Evolutionary conservation across 1,284 basidiomycete genomes (phyloP).

Genomic region (Naganishia sp.): DNA sequence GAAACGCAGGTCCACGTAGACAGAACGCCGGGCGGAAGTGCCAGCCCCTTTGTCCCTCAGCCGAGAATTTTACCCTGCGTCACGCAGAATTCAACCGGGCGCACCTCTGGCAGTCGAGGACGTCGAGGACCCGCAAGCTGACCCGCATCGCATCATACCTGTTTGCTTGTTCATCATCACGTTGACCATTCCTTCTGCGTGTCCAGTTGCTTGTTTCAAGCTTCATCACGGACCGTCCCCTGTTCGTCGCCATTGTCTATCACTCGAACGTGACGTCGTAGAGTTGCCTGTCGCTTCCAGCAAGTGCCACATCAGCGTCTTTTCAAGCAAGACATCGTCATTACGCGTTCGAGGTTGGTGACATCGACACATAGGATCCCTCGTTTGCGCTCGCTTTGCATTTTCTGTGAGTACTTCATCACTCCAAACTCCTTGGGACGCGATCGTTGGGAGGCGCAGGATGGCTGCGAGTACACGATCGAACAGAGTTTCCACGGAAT

Average conservation of each 20-base stretch:
- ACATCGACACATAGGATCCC: neutral
- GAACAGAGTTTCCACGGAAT: neutral
- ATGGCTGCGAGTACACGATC: constrained; percentile 3
- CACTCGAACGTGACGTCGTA: neutral
- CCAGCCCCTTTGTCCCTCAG: constrained; percentile 10
- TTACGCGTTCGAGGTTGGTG: constrained; percentile 15
- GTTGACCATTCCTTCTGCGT: neutral
- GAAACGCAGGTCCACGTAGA: constrained; percentile 21
- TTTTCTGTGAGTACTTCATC: constrained; percentile 13
- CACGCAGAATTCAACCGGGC: neutral
- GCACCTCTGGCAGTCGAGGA: constrained; percentile 1
- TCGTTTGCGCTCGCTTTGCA: neutral
- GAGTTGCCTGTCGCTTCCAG: neutral
- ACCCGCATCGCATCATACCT: neutral
- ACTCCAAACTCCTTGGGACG: neutral
- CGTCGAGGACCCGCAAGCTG: neutral
- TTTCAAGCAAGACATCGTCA: constrained; percentile 7
- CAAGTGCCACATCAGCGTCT: constrained; percentile 3
- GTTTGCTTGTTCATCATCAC: neutral
- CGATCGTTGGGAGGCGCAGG: neutral
- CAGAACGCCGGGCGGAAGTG: neutral
- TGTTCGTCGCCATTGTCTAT: constrained; percentile 2
- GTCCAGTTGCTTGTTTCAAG: neutral
- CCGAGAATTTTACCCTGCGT: constrained; percentile 18
- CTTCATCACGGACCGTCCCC: neutral